phyloP scores from a whole-genome alignment of 345 rosid genomes.

The Syzygium jambos region DNA sequence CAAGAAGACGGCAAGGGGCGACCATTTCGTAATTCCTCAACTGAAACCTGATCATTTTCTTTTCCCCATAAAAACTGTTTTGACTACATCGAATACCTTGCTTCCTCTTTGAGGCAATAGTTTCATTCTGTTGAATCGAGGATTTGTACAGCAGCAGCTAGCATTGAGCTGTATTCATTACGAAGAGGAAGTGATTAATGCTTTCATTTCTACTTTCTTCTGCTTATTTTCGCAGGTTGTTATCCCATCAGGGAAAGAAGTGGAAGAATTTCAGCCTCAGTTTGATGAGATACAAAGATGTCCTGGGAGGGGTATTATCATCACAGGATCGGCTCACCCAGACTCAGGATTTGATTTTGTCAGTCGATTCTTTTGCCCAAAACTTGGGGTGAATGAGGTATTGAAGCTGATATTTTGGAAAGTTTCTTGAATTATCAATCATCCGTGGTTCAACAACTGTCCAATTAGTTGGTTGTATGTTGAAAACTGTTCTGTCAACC shows the following conservation, averaged over 20 bases:
- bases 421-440: background rate
- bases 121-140: background rate
- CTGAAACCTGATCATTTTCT: background rate
- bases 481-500: background rate
- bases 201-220: background rate
- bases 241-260: conserved; percentile 53
- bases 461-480: background rate
- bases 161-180: background rate
- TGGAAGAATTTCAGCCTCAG: conserved; percentile 38
- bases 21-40: conserved; percentile 38
- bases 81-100: no score
- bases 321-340: conserved; percentile 39
- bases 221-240: conserved; percentile 28
- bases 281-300: conserved; percentile 37
- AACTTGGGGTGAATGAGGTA: conserved; percentile 59
- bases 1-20: conserved; percentile 27
- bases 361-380: conserved; percentile 66
- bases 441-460: background rate
- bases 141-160: background rate
- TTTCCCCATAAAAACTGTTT: background rate
- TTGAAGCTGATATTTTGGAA: background rate
- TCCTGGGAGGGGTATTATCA: conserved; percentile 47
- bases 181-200: background rate
- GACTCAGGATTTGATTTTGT: conserved; percentile 55
- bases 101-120: background rate